Evolutionary conservation across 164 flowering plant species (phyloP), one percentile per base, ranked within the genome.

Genomic region (Liriodendron chinense): DNA sequence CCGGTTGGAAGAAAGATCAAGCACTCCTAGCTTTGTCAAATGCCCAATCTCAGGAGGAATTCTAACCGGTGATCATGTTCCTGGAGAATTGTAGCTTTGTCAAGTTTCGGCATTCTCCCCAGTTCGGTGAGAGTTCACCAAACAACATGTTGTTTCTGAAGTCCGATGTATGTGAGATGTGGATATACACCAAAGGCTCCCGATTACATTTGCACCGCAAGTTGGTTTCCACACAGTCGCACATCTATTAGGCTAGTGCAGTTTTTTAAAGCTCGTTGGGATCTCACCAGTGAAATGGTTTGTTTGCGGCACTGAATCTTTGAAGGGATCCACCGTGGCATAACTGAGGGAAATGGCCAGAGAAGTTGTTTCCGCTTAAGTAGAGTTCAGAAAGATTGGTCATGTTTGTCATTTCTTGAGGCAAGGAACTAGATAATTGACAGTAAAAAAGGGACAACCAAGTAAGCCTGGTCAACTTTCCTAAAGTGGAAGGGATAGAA

Each of bases 121-220:
- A 78, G 49, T 56, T 76, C 1, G 64, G 69, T 56, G 80, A 72
- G 7, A 81, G 23, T 28, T 10, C 69, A 0, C 80, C 81, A 9
- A 69, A 75, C 26, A 78, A 24, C 28, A 5, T 28, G 48, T 78
- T 81, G 50, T 70, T 2, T 23, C 76, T 53, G 74, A 81, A 69
- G 61, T 78, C n/a, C 76, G 2, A 81, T 61, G 68, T 69, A 75
- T 24, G 2, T 4, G 13, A 76, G 66, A 26, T 65, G 25, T 10
- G 83, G 83, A 62, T 81, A 75, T 20, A 73, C 76, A 2, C 82
- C 82, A 65, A 78, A 81, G 50, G 76, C 78, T 59, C 72, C 61
- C 9, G 79, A 34, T n/a, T 47, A 76, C 70, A 49, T 81, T 71
- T 48, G 77, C 81, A 22, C n/a, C n/a, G 59, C 66, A 4, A 81